These are phyloP conservation scores for Murraya koenigii DNA, from an alignment of 345 rosid species.

Conservation along the genomic window DNA sequence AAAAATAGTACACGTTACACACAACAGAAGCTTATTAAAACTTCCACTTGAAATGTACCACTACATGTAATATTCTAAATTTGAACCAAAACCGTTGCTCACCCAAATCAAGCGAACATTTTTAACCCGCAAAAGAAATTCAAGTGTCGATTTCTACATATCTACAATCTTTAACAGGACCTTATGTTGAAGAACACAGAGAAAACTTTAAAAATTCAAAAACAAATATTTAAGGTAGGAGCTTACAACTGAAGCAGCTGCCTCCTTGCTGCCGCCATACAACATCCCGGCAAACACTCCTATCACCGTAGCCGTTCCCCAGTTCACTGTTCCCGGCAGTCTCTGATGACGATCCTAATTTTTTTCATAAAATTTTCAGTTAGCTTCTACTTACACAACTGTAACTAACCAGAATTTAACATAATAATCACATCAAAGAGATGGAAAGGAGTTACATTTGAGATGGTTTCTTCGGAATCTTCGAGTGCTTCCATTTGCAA, in stretches of 20 bases:
- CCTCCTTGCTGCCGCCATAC: constrained; percentile 96
- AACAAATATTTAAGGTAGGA: background rate
- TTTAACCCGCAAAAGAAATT: background rate
- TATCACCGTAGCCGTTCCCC: constrained; percentile 86
- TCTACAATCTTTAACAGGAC: background rate
- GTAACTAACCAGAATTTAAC: background rate
- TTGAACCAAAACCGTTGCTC: background rate
- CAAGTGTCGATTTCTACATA: background rate
- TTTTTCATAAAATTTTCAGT: constrained; percentile 12
- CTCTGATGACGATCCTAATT: constrained; percentile 46
- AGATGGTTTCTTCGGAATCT: constrained; percentile 25
- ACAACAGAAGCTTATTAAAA: background rate
- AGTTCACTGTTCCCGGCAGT: constrained; percentile 69
- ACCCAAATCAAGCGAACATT: background rate
- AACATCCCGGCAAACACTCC: constrained; percentile 90
- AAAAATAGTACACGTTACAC: no score
- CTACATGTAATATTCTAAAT: background rate
- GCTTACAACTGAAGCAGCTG: constrained; percentile 86
- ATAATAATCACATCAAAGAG: background rate
- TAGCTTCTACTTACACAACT: background rate
- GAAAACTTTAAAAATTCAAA: no score
- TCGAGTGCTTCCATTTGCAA: constrained; percentile 31
- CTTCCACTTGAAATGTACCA: background rate
- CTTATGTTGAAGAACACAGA: background rate
- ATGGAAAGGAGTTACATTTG: constrained; percentile 29